These are phyloP conservation scores for Phlebiopsis flavidoalba DNA, from an alignment of 768 basidiomycete species.

Conservation along the genomic window DNA sequence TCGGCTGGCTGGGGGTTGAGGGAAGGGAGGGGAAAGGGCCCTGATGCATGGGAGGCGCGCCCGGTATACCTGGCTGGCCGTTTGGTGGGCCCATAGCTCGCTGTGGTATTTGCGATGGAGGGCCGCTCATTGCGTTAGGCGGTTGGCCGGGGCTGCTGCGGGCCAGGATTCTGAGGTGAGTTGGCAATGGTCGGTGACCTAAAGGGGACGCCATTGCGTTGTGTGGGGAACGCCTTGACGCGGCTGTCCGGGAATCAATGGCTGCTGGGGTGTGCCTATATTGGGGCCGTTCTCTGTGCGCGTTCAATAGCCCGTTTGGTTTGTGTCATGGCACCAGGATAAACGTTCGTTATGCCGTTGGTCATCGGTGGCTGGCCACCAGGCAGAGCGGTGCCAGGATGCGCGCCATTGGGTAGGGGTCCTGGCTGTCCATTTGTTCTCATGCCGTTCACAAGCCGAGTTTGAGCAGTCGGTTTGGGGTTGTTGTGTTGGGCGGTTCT, in stretches of 20 bases:
- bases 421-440: background rate
- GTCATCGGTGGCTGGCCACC: conserved; percentile 15
- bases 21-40: conserved; percentile 31
- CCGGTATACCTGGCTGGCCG: conserved; percentile 31
- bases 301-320: conserved; percentile 35
- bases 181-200: conserved; percentile 63
- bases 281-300: conserved; percentile 6
- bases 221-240: conserved; percentile 24
- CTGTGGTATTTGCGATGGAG: conserved; percentile 44
- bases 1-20: conserved; percentile 50
- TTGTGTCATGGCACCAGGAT: conserved; percentile 24
- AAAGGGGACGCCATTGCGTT: conserved; percentile 46
- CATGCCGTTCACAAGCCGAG: conserved; percentile 10
- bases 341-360: conserved; percentile 19
- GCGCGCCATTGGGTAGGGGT: conserved; percentile 7
- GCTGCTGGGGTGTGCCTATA: conserved; percentile 20
- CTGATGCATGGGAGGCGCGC: conserved; percentile 28
- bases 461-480: conserved; percentile 11
- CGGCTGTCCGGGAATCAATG: conserved; percentile 29
- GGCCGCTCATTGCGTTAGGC: conserved; percentile 34
- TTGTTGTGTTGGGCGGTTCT: background rate
- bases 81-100: conserved; percentile 46
- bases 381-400: conserved; percentile 24
- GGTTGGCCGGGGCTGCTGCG: conserved; percentile 28
- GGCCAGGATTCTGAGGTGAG: conserved; percentile 45